Conservation (phyloP, 306 rosid species). For the Dryas alaskensis region DNA sequence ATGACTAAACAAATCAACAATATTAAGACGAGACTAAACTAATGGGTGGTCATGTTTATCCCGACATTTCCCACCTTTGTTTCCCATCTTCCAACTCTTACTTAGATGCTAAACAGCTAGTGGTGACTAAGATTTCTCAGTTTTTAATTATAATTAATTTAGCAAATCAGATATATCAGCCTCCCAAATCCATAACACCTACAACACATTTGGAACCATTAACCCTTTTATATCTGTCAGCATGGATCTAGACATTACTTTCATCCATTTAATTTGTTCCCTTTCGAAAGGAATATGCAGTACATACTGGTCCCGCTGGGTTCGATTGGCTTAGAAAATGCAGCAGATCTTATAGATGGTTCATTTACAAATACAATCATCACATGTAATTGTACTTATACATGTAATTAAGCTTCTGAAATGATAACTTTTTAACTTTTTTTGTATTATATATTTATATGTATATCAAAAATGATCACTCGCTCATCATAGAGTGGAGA, state of each 20-base stretch:
- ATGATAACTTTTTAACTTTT: no score
- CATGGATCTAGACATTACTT: background rate
- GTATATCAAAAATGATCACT: no score
- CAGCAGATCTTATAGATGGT: background rate
- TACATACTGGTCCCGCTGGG: constrained; percentile 17
- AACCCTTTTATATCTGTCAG: constrained; percentile 22
- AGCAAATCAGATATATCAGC: constrained; percentile 39
- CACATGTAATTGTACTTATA: background rate
- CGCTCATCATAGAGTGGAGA: no score
- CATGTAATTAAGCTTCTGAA: background rate
- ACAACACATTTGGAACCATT: constrained; percentile 21
- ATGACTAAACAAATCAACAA: constrained; percentile 19
- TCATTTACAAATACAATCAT: background rate
- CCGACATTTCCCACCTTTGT: constrained; percentile 70
- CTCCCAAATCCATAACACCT: constrained; percentile 11
- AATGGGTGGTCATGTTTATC: constrained; percentile 78
- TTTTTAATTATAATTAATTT: background rate
- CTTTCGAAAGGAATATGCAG: constrained; percentile 15
- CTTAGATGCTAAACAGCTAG: constrained; percentile 34
- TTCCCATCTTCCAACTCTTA: constrained; percentile 76
- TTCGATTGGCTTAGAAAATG: background rate
- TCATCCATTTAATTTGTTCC: constrained; percentile 1
- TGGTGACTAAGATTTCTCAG: constrained; percentile 35
- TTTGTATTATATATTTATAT: no score
- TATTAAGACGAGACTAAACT: constrained; percentile 24